Evolutionary conservation across 73 alveolate genomes (phyloP).

Genomic region (Paramecium primaurelia): DNA sequence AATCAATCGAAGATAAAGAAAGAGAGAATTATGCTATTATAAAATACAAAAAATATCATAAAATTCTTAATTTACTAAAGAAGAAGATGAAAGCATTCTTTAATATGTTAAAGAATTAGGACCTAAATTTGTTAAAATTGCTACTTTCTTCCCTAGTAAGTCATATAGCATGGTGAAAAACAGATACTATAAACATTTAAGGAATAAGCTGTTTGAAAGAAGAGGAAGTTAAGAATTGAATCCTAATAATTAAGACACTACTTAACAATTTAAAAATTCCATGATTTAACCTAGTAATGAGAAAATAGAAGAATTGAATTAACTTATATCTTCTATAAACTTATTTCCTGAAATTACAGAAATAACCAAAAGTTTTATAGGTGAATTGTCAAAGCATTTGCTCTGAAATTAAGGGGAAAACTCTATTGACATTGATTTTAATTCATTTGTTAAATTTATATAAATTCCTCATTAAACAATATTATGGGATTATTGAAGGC

Average conservation of each 20-base stretch:
- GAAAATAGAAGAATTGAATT: neutral
- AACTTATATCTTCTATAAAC: neutral
- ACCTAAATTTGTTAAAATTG: slow-evolving; percentile 28
- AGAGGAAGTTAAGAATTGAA: neutral
- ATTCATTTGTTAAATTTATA: neutral
- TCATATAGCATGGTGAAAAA: slow-evolving; percentile 19
- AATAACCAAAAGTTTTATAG: neutral
- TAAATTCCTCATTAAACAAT: neutral
- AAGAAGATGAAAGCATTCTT: neutral
- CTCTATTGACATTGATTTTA: neutral
- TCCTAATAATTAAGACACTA: neutral
- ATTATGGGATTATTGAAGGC: neutral
- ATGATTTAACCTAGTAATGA: neutral
- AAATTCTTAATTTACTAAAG: neutral
- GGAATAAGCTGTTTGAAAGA: neutral
- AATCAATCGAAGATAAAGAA: neutral
- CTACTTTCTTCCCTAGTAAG: neutral
- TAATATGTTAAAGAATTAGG: neutral
- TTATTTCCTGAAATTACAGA: neutral
- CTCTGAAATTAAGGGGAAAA: neutral
- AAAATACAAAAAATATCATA: neutral
- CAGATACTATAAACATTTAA: neutral
- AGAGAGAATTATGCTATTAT: neutral
- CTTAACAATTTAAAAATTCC: neutral
- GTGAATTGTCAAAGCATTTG: neutral